Evolutionary conservation across 257 asterid genomes (phyloP), one percentile per base, ranked within the genome.

Genomic region (Hygrophila difformis): DNA sequence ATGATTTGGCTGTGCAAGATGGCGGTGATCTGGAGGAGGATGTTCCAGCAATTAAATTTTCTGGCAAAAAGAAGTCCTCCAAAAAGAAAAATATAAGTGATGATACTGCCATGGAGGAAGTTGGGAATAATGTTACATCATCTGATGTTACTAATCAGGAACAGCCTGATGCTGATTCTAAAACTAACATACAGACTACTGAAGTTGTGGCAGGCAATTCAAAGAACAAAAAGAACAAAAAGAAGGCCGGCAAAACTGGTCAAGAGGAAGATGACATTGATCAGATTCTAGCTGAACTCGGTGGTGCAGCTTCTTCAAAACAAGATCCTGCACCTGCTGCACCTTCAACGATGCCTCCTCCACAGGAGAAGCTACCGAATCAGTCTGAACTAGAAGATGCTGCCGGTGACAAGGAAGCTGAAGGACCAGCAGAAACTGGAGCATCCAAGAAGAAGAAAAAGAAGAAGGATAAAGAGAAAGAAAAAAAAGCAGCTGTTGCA

Each of bases 41-140:
- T 56, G 56, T 35, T 5, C 40, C 63, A 0, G 68, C 14, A 12
- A 38, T 73, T 61, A 57, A 53, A 44, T 84, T 89, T 63, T 77
- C 93, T 29, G 96, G 96, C 18, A 88, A 84, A 57, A 88, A 77
- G 79, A 89, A 85, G 62, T 66, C 94, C 3, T 77, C 94, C 39
- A 84, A 71, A 68, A 82, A 85, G 84, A 79, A 75, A 73, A 74
- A 51, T 66, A 48, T 21, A 14, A 56, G 39, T 69, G 63, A 57
- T 19, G 59, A 59, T 47, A 36, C 62, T 58, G 65, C 69, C 6
- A 36, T 37, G 16, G 85, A 61, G 20, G 29, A 3, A 2, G 45
- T 43, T 47, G 85, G 55, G 21, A 29, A 21, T 11, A 57, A 50
- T 8, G 78, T 72, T 57, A 52, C 53, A 8, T 44, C 79, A 13